Base-by-base conservation (phyloP, 2,329 filamentous ascomycete genomes). In the Aureobasidium sp. region DNA sequence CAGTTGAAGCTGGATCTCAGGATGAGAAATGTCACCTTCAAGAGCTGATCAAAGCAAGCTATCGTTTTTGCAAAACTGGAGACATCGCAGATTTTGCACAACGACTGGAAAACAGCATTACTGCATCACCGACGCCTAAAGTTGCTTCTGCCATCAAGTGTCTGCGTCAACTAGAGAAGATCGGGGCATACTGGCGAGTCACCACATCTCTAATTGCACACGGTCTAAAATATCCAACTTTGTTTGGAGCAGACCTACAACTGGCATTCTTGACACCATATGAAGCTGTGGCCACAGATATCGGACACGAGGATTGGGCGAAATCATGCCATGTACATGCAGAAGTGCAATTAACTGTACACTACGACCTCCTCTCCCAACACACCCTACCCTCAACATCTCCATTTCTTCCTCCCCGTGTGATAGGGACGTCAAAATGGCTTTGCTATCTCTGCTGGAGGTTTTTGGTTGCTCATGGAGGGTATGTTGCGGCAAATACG, bases 371-470 rank as follows among this genome's bases (percentile, higher is more conserved):
- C 1, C 25, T 61, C 9, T n/a, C 6, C 5, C 58, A 53, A 11
- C 2, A n/a, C 2, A n/a, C 27, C 13, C 5, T 10, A 10, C 4
- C 7, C 1, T n/a, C 37, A 32, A 1, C n/a, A 9, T 1, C 11
- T 13, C n/a, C n/a, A 1, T 44, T 42, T 13, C 42, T 36, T 3
- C n/a, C 21, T 27, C 59, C 59, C 3, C 27, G 59, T 1, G 30
- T 42, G 1, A 55, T 61, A 0, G 59, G 59, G 2, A 61, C 47
- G 2, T 55, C 49, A 3, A 61, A 61, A 32, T 61, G 59, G 59
- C 49, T 61, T 39, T 61, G 59, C 14, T 61, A 55, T 25, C 59
- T 61, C 34, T 61, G 59, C 41, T 61, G 47, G 13, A n/a, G 9
- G 9, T 61, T 61, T 32, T 5, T 61, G 5, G 21, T 30, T 7